Evolutionary conservation across 345 rosid species (phyloP).

Genomic region (Schrenkiella parvula): DNA sequence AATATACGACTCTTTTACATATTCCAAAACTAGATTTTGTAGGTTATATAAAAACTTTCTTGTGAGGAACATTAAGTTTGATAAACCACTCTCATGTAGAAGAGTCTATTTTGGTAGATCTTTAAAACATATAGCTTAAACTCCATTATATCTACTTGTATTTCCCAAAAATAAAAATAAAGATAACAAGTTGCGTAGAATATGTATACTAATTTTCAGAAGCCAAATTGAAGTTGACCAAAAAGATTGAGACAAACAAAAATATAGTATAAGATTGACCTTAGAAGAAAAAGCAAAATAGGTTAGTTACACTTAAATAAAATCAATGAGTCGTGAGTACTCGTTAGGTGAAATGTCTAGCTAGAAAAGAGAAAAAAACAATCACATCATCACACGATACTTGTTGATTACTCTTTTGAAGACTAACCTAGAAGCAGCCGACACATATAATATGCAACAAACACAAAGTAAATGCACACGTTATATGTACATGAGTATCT

Average conservation of each 20-base stretch:
- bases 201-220: not conserved
- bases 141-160: no score
- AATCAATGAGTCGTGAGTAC: not conserved
- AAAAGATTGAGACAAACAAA: not conserved
- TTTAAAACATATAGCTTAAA: no score
- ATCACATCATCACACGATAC: slow-evolving; percentile 27
- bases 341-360: slow-evolving; percentile 32
- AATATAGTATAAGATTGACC: not conserved
- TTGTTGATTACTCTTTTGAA: slow-evolving; percentile 11
- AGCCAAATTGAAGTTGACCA: not conserved
- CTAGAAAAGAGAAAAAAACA: not conserved
- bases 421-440: slow-evolving; percentile 19
- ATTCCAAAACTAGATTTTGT: no score
- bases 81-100: no score
- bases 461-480: not conserved
- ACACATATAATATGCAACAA: slow-evolving; percentile 5
- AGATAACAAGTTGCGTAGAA: not conserved
- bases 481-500: slow-evolving; percentile 30
- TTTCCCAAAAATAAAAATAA: no score
- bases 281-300: not conserved
- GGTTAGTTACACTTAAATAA: not conserved
- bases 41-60: no score
- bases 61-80: no score
- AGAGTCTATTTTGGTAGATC: no score
- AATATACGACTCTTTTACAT: no score